Evolutionary conservation across 1,284 basidiomycete species (phyloP), one percentile per base, ranked within the genome.

Genomic region (Ustilago shanxiensis): DNA sequence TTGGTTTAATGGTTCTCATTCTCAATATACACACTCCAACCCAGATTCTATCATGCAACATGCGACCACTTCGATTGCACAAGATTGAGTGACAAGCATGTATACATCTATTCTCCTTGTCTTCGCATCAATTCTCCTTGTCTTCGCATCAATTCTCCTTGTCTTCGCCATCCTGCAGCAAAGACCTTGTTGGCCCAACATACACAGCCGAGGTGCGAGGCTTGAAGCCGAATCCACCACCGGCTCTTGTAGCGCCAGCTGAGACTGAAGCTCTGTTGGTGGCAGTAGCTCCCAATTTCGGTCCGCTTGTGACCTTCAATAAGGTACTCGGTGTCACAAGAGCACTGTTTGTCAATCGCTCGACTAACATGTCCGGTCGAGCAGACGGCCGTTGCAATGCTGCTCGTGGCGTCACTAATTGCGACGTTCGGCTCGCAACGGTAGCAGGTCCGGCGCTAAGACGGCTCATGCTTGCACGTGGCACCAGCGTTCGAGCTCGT

Each of bases 61-160:
- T 37, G 57, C 24, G 9, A n/a, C 37, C 16, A 29, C 18, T 41
- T 41, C 37, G 33, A 60, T 55, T 33, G 35, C 44, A 7, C 3
- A 9, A 49, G 47, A 35, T 50, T 53, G 29, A 44, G 24, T 60
- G 49, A 29, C 13, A 13, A 35, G 18, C 3, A 28, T 26, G 26
- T 24, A n/a, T 13, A 29, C 5, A 26, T 49, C n/a, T n/a, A n/a
- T n/a, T n/a, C n/a, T n/a, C n/a, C n/a, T n/a, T n/a, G n/a, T n/a
- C n/a, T n/a, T n/a, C n/a, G n/a, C n/a, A n/a, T 47, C 11, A 67
- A n/a, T n/a, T n/a, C n/a, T n/a, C n/a, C n/a, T n/a, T n/a, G n/a
- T n/a, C n/a, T n/a, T n/a, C n/a, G n/a, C n/a, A n/a, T 47, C 11
- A 67, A 24, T 72, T 72, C 49, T 72, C 70, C 49, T 72, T 72